Percentiles rank a stretch among this genome's conserved stretches.
Conservation (phyloP, 1,284 basidiomycete genomes). For the Leucoagaricus sp. region DNA sequence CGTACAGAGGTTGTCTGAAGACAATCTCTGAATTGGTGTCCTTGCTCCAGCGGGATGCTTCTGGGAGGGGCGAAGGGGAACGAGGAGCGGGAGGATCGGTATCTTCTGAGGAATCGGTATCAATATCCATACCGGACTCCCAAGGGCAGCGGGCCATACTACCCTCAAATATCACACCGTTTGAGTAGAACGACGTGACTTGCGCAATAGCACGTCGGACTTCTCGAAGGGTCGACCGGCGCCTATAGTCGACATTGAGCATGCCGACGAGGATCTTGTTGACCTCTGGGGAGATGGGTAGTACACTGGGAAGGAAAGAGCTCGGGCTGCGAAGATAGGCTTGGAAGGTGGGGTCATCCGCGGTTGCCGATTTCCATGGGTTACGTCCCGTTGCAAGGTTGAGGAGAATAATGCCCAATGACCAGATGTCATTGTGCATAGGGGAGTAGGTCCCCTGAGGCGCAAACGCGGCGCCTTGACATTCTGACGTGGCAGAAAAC, state of each 20-base stretch:
- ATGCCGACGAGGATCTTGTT: conserved; percentile 69
- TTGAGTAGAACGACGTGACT: conserved; percentile 71
- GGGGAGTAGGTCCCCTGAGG: conserved; percentile 80
- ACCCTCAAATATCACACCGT: conserved; percentile 75
- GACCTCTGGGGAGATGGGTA: conserved; percentile 72
- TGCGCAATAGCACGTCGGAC: conserved; percentile 70
- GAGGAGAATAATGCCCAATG: conserved; percentile 93
- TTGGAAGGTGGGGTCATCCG: conserved; percentile 74
- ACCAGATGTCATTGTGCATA: conserved; percentile 95
- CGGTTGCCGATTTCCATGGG: conserved; percentile 96
- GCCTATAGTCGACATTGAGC: conserved; percentile 73
- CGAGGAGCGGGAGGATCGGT: conserved; percentile 27
- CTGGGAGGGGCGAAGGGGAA: conserved; percentile 27
- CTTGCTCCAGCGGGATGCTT: conserved; percentile 59
- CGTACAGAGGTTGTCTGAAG: conserved; percentile 42
- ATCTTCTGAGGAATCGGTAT: conserved; percentile 49
- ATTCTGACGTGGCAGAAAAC: conserved; percentile 57
- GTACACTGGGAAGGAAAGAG: conserved; percentile 70
- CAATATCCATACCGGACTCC: conserved; percentile 74
- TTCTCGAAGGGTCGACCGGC: conserved; percentile 69
- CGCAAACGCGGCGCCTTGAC: conserved; percentile 84
- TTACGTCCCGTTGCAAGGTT: conserved; percentile 96
- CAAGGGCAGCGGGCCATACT: conserved; percentile 82
- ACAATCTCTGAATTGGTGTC: conserved; percentile 66
- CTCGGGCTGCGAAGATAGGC: conserved; percentile 68